Percentiles rank a stretch among this genome's conserved stretches.
phyloP scores from a whole-genome alignment of 2,329 filamentous ascomycete genomes.

The Colletotrichum paranaense region DNA sequence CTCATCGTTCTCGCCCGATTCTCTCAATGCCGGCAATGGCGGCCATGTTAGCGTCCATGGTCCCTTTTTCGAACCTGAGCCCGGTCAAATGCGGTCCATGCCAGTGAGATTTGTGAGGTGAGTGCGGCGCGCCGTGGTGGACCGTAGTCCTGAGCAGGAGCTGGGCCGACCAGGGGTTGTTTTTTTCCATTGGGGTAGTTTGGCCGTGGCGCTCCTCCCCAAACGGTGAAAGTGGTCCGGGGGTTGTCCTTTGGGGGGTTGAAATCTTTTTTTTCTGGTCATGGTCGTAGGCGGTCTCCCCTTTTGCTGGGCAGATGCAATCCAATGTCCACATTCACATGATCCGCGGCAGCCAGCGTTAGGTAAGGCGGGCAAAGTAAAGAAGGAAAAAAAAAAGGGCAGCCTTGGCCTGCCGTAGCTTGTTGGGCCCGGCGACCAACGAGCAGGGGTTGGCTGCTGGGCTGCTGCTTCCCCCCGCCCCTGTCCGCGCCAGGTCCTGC shows the following conservation, averaged over 20 bases:
- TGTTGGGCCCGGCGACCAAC: constrained; percentile 32
- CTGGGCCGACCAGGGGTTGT: not conserved
- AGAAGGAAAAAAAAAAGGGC: not conserved
- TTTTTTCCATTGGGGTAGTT: constrained; percentile 6
- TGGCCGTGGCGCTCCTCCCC: constrained; percentile 7
- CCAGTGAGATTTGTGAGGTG: not conserved
- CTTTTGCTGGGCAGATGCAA: not conserved
- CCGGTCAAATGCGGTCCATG: not conserved
- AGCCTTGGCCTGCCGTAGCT: constrained; percentile 19
- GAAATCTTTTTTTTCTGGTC: not conserved
- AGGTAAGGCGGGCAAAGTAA: not conserved
- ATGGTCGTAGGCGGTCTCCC: not conserved
- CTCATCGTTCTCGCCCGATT: not conserved
- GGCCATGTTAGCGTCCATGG: constrained; percentile 13
- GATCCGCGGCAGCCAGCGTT: constrained; percentile 20
- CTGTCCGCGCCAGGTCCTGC: constrained; percentile 17
- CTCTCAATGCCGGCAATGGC: constrained; percentile 21
- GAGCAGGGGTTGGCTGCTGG: constrained; percentile 17
- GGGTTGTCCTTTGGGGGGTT: not conserved
- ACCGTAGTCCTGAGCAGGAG: not conserved
- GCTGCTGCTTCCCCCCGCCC: not conserved
- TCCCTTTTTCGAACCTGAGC: not conserved
- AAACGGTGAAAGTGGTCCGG: not conserved
- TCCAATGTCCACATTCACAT: constrained; percentile 33
- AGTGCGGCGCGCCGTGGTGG: too few relatives aligned